Evolutionary conservation across 1,139 yeast species (phyloP).

Genomic region (Nakaseomyces glabratus): DNA sequence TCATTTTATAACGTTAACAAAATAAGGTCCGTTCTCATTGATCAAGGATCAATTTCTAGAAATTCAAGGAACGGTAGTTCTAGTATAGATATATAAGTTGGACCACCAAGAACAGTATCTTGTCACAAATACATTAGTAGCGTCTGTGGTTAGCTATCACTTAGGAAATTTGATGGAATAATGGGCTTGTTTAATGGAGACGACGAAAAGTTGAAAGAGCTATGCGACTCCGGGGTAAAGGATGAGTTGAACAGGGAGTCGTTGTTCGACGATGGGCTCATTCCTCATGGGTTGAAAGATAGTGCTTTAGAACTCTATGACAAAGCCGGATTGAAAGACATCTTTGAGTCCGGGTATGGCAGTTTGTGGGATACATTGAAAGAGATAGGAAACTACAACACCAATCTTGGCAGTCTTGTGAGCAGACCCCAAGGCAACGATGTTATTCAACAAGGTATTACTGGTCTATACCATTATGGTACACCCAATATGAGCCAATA

Average conservation of each 20-base stretch:
- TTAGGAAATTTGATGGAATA: conserved; percentile 39
- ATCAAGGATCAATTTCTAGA: too few relatives aligned
- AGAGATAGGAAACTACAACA: conserved; percentile 12
- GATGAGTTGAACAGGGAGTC: conserved; percentile 9
- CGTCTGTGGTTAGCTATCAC: too few relatives aligned
- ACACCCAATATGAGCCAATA: conserved; percentile 56
- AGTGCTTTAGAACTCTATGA: conserved; percentile 4
- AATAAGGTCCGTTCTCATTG: too few relatives aligned
- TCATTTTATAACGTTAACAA: too few relatives aligned
- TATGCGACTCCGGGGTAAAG: conserved; percentile 6
- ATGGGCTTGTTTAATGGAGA: conserved; percentile 25
- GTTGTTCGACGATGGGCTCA: conserved; percentile 1
- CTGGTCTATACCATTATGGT: conserved; percentile 41
- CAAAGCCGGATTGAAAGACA: conserved; percentile 2
- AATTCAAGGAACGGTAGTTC: too few relatives aligned
- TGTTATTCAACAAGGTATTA: conserved; percentile 16
- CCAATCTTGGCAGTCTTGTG: conserved; percentile 2
- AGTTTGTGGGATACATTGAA: conserved; percentile 6
- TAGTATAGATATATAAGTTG: too few relatives aligned
- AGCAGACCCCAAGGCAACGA: conserved; percentile 7
- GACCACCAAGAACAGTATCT: too few relatives aligned
- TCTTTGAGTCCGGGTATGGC: background rate
- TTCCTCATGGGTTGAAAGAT: background rate
- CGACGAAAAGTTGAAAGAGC: conserved; percentile 8
- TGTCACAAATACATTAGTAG: too few relatives aligned